Base-by-base conservation (phyloP, 2,329 filamentous ascomycete genomes). In the Arthrobotrys iridis region DNA sequence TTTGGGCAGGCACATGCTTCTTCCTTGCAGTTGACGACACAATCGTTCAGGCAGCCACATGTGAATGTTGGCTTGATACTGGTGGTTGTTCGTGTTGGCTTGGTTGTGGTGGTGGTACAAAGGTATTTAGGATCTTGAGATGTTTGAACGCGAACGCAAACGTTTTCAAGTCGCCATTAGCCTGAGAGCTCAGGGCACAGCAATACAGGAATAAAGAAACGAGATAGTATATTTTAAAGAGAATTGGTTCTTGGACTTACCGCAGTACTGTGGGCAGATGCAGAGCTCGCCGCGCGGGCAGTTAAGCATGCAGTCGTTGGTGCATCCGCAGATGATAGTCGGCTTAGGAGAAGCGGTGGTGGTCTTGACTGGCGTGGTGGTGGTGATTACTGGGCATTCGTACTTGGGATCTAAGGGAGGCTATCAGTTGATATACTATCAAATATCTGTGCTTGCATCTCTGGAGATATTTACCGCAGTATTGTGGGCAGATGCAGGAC, bases 11-110 rank as follows among this genome's bases (percentile, higher is more conserved):
- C 43, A 33, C 76, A 77, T 66, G 64, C 46, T 24, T 64, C 65
- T n/a, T 60, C 48, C 20, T 30, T 64, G 59, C 70, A 76, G 52
- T 57, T 55, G 40, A 76, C 71, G n/a, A 75, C 46, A 35, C 70
- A 77, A 26, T 77, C 76, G 46, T 77, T 77, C 30, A 67, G 43
- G 64, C 76, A 76, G 22, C 76, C 76, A 60, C 70, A 75, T 8
- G 63, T 68, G 46, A 28, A 64, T 24, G 57, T 75, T 64, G 71
- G 71, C 35, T 64, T 75, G 8, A 41, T 58, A 33, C 37, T 68
- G 30, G 71, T 75, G 48, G 71, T 75, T 62, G 68, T 66, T 24
- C 37, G 63, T 35, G 63, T 75, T 46, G 63, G 55, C n/a, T 11
- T 37, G 41, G 15, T 52, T 28, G 57, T 64, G 18, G 58, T 63